Percentiles rank a stretch among this genome's conserved stretches.
These are phyloP conservation scores for Pyrenophora tritici-repentis DNA, from an alignment of 2,329 filamentous ascomycete species.

Conservation along the genomic window DNA sequence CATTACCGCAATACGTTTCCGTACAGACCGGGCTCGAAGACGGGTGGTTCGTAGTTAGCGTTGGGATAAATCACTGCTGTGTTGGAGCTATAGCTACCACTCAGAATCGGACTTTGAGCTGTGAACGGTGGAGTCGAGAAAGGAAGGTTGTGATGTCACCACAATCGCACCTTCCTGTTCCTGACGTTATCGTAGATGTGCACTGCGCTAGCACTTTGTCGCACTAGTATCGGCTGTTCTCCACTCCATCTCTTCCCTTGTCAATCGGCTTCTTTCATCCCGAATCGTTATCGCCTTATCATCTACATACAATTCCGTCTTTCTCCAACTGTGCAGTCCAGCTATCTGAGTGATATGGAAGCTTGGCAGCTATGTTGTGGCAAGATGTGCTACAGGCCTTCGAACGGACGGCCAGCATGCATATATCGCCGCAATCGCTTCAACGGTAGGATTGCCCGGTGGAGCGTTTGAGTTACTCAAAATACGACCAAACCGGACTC, in stretches of 20 bases:
- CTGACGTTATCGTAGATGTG: conserved; percentile 12
- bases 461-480: no score
- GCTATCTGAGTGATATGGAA: not conserved
- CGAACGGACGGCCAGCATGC: not conserved
- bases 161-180: no score
- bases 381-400: not conserved
- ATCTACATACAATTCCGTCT: not conserved
- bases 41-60: conserved; percentile 4
- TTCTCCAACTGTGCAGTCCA: not conserved
- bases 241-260: not conserved
- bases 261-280: conserved; percentile 9
- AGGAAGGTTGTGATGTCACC: no score
- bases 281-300: conserved; percentile 4
- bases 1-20: conserved; percentile 56
- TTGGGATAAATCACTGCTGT: no score
- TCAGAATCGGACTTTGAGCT: no score
- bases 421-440: not conserved
- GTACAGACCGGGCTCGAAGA: conserved; percentile 39
- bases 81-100: no score
- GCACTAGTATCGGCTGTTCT: not conserved
- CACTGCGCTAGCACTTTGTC: conserved; percentile 32
- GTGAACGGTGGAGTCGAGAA: no score
- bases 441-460: not conserved
- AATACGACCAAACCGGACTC: conserved; percentile 25
- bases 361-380: no score